A percentile compares a stretch with the other conserved stretches of the same genome.
These are phyloP conservation scores for Lodderomyces parapsilosis DNA, from an alignment of 1,139 yeast genomes.

Conservation along the genomic window DNA sequence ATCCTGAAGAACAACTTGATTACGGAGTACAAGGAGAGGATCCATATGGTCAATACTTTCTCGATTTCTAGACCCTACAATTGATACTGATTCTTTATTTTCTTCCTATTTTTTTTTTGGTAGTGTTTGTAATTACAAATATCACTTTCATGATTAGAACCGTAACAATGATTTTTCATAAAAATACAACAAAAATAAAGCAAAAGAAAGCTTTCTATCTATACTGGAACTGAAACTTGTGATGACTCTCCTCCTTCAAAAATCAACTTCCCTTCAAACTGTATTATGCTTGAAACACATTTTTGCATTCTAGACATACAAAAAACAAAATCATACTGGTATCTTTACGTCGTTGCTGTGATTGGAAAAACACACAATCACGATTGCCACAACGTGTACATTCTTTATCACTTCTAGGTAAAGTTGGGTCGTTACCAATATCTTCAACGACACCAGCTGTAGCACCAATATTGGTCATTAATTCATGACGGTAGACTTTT, in stretches of 20 bases:
- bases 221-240: constrained; percentile 5
- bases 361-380: constrained; percentile 94
- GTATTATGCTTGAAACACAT: constrained; percentile 53
- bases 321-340: constrained; percentile 94
- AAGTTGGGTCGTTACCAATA: constrained; percentile 93
- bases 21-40: constrained; percentile 52
- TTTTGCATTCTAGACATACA: constrained; percentile 85
- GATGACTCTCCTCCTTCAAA: not conserved
- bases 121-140: not conserved
- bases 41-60: constrained; percentile 49
- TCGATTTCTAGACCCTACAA: constrained; percentile 39
- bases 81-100: too few relatives aligned
- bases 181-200: too few relatives aligned
- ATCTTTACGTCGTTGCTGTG: constrained; percentile 91
- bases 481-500: constrained; percentile 88
- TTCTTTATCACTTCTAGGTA: constrained; percentile 90
- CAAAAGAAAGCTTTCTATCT: too few relatives aligned
- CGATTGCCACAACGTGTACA: constrained; percentile 87
- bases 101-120: constrained; percentile 1
- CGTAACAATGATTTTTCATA: not conserved
- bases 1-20: constrained; percentile 58
- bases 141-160: not conserved
- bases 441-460: constrained; percentile 98
- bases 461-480: constrained; percentile 85
- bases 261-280: not conserved